Evolutionary conservation across 805 yeast species (phyloP), one percentile per base, ranked within the genome.

Genomic region (Metschnikowia drakensbergensis): DNA sequence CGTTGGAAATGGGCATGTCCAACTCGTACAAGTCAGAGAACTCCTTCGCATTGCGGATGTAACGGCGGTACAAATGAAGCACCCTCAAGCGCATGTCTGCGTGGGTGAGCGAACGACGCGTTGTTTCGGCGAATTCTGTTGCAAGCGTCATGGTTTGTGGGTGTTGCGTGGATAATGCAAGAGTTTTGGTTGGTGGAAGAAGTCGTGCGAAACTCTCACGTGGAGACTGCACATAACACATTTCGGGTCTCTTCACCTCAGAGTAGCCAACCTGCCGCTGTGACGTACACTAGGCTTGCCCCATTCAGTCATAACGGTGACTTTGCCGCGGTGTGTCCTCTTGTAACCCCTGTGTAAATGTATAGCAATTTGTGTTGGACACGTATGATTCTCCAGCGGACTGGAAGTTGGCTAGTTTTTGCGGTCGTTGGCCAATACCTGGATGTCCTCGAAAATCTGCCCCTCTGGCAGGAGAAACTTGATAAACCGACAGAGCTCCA

Each of bases 121-220:
- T 83, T 36, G 92, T 79, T 68, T 84, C 88, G 11, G 96, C 95
- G 69, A 86, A 86, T 52, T 88, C 89, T 8, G 96, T 88, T 27
- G 96, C 83, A 41, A 80, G 69, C 23, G 91, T 87, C 78, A 73
- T 73, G 41, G 39, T 37, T 5, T 39, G 27, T 35, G 35, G 27
- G 29, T 9, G 30, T 42, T 27, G 40, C 25, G 32, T 37, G n/a
- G 30, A 11, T 47, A 30, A 46, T 30, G 36, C 11, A 30, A 31
- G 31, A 23, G 38, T 48, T 50, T 50, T 55, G 59, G 58, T 56
- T 56, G 59, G 59, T 51, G 54, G 45, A 42, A 35, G 27, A 45
- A 23, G 43, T 42, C 53, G 59, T 54, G 59, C 51, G 42, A 28
- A 36, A 11, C 26, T 25, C 34, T 6, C 23, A 22, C 25, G 6